These are phyloP conservation scores for Picea sitchensis DNA, from an alignment of 75 land plant genomes.

Conservation along the genomic window DNA sequence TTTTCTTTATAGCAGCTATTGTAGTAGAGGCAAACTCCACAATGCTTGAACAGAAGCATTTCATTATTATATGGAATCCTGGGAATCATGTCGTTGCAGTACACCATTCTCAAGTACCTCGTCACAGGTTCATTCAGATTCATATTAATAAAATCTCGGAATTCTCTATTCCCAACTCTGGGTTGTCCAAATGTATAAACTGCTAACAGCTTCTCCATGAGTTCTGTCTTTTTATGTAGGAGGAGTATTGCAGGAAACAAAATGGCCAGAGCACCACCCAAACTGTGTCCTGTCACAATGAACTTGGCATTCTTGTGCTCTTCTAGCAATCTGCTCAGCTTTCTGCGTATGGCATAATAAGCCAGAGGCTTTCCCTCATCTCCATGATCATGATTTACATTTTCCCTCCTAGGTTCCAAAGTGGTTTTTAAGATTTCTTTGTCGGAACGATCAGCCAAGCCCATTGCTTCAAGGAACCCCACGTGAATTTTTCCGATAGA, in stretches of 20 bases:
- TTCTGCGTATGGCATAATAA: conserved; percentile 26
- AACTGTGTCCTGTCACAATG: conserved; percentile 62
- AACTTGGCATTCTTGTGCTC: conserved; percentile 40
- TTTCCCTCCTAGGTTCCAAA: too few species aligned
- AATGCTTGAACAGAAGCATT: conserved; percentile 60
- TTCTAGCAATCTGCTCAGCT: conserved; percentile 18
- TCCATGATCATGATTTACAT: too few species aligned
- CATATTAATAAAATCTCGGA: conserved; percentile 29
- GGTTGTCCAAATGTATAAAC: conserved; percentile 76
- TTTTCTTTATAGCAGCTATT: conserved; percentile 37
- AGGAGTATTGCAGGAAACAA: conserved; percentile 46
- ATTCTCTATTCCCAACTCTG: conserved; percentile 51
- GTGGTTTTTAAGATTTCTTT: too few species aligned
- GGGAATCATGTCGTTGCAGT: conserved; percentile 61
- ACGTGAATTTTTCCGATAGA: too few species aligned
- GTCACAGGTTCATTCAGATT: neutral
- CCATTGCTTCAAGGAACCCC: too few species aligned
- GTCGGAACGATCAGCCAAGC: too few species aligned
- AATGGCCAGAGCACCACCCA: conserved; percentile 69
- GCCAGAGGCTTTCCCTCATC: too few species aligned
- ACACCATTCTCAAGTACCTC: conserved; percentile 54
- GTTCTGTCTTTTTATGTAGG: conserved; percentile 23
- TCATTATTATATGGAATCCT: conserved; percentile 57
- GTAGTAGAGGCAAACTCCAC: conserved; percentile 59
- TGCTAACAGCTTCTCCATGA: conserved; percentile 41